A percentile compares a stretch with the other conserved stretches of the same genome.
Conservation (phyloP, 139 green algal species). For the Penium margaritaceum region DNA sequence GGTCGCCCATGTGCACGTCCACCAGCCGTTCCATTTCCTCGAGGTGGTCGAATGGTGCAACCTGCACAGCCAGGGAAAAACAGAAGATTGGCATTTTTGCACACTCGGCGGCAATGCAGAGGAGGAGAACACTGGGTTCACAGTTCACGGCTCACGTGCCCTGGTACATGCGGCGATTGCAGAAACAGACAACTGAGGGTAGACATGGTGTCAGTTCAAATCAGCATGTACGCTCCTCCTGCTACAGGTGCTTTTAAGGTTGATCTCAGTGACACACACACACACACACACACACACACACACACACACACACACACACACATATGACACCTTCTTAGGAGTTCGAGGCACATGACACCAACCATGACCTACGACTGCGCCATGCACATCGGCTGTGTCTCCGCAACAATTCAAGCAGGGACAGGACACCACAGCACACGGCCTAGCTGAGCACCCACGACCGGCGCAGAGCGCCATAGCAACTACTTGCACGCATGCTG, state of each 20-base stretch:
- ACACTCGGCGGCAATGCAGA: background rate
- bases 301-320: background rate
- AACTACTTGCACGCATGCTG: too few species aligned
- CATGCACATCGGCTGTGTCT: too few species aligned
- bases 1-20: background rate
- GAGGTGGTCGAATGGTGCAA: conserved; percentile 44
- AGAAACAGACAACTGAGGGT: background rate
- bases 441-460: too few species aligned
- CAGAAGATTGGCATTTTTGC: too few species aligned
- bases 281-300: background rate
- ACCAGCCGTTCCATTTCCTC: conserved; percentile 41
- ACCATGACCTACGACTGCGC: too few species aligned
- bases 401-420: too few species aligned
- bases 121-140: background rate
- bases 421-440: too few species aligned
- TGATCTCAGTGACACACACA: conserved; percentile 1
- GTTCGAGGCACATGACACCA: background rate
- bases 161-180: background rate
- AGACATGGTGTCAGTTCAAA: background rate
- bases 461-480: too few species aligned
- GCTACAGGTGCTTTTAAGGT: background rate
- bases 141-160: background rate
- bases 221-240: background rate
- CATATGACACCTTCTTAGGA: background rate
- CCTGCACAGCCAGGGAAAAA: conserved; percentile 9